phyloP scores from a whole-genome alignment of 106 monocot genomes.

The Iris macrosiphon region DNA sequence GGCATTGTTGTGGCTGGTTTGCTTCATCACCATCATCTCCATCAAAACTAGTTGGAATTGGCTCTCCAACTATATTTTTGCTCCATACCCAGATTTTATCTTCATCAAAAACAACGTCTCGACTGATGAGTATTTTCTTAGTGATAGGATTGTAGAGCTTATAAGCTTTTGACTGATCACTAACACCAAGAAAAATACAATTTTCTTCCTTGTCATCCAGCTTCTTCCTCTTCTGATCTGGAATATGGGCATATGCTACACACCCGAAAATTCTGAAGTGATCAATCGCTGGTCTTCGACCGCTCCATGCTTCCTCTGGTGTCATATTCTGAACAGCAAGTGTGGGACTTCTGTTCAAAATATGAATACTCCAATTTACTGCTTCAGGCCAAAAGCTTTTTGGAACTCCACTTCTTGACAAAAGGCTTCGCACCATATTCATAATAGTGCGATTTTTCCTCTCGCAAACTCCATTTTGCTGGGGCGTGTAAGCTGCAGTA shows the following conservation, averaged over 20 bases:
- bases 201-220: neutral
- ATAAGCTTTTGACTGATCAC: constrained; percentile 2
- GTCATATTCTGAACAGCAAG: neutral
- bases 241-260: constrained; percentile 9
- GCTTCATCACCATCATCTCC: neutral
- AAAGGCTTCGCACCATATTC: constrained; percentile 2
- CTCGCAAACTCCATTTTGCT: neutral
- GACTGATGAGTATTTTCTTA: neutral
- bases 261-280: constrained; percentile 3
- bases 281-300: neutral
- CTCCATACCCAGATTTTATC: no score
- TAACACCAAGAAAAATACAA: neutral
- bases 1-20: neutral
- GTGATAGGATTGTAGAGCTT: neutral
- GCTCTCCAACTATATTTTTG: no score
- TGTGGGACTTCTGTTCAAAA: neutral
- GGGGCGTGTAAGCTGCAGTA: constrained; percentile 1
- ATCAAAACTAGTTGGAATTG: no score
- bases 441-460: neutral
- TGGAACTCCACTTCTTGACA: neutral
- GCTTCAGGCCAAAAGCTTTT: neutral
- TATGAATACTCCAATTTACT: constrained; percentile 1
- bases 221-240: constrained; percentile 1
- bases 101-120: neutral
- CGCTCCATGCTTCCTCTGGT: constrained; percentile 3